phyloP scores from a whole-genome alignment of 2,329 filamentous ascomycete genomes.

The Gliomastix tumulicola region DNA sequence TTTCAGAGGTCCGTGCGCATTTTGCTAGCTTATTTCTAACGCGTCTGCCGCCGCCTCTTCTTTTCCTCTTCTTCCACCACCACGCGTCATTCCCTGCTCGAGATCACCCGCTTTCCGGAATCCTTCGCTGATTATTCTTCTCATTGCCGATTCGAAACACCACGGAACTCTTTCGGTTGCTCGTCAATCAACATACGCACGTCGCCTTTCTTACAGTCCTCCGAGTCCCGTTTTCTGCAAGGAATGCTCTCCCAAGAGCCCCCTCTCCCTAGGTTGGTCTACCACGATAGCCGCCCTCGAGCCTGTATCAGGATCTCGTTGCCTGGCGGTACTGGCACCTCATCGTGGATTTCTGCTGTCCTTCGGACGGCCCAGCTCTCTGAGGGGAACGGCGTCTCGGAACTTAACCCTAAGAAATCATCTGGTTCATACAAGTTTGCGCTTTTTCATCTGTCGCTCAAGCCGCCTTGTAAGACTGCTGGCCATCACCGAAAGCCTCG shows the following conservation, averaged over 20 bases:
- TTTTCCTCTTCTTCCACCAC: no score
- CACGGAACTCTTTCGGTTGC: no score
- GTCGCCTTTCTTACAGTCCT: conserved; percentile 74
- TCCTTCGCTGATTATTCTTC: no score
- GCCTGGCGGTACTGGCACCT: conserved; percentile 39
- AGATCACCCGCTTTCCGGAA: no score
- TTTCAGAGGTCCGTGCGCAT: conserved; percentile 1
- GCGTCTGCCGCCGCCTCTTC: no score
- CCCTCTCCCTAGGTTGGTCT: conserved; percentile 24
- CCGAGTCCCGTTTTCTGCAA: conserved; percentile 65
- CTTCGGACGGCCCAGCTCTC: conserved; percentile 29
- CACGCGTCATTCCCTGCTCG: no score
- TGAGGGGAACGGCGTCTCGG: conserved; percentile 61
- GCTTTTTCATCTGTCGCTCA: conserved; percentile 67
- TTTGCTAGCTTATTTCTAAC: no score
- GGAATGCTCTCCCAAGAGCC: conserved; percentile 50
- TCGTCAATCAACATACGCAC: no score
- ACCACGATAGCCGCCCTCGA: conserved; percentile 49
- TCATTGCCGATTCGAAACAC: no score
- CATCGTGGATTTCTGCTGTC: conserved; percentile 27
- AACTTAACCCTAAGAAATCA: conserved; percentile 93
- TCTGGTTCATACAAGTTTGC: conserved; percentile 68
- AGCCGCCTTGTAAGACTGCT: conserved; percentile 56
- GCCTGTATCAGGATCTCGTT: conserved; percentile 50
- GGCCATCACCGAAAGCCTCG: conserved; percentile 19